These are phyloP conservation scores for Rhodotorula sp. DNA, from an alignment of 1,284 basidiomycete genomes.

Conservation along the genomic window DNA sequence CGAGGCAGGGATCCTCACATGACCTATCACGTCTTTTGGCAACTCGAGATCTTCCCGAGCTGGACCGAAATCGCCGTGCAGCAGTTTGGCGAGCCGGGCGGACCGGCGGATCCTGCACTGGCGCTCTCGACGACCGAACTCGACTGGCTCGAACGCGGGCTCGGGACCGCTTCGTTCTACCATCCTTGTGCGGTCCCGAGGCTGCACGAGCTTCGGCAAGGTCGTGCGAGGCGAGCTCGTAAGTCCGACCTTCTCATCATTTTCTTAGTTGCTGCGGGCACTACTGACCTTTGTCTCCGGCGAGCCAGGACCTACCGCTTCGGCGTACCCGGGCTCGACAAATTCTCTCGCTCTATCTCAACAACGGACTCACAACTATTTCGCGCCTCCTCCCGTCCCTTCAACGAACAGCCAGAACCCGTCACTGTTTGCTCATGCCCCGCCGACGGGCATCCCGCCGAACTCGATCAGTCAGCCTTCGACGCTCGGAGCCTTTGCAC, in stretches of 20 bases:
- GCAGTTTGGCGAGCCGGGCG: slow-evolving; percentile 20
- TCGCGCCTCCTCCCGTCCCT: no score
- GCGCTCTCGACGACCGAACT: slow-evolving; percentile 30
- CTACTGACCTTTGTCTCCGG: no score
- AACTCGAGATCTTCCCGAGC: slow-evolving; percentile 33
- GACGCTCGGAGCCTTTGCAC: no score
- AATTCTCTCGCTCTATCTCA: no score
- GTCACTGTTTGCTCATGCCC: no score
- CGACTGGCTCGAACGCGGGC: slow-evolving; percentile 33
- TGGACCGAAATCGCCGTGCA: slow-evolving; percentile 25
- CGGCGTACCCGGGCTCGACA: no score
- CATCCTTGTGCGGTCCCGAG: slow-evolving; percentile 25
- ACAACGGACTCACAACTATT: no score
- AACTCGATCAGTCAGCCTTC: no score
- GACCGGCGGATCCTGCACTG: slow-evolving; percentile 2
- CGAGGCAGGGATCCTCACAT: slow-evolving; percentile 14
- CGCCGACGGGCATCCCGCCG: no score
- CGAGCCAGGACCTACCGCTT: no score
- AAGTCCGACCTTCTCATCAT: not conserved
- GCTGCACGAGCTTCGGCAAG: slow-evolving; percentile 13
- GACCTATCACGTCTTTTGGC: slow-evolving; percentile 32
- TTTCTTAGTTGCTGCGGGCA: not conserved
- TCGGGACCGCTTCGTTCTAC: slow-evolving; percentile 21
- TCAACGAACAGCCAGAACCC: no score
- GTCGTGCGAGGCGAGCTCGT: not conserved